A percentile compares a stretch with the other conserved stretches of the same genome.
Conservation (phyloP, 495 filamentous ascomycete species). For the Chaetomium tenue region DNA sequence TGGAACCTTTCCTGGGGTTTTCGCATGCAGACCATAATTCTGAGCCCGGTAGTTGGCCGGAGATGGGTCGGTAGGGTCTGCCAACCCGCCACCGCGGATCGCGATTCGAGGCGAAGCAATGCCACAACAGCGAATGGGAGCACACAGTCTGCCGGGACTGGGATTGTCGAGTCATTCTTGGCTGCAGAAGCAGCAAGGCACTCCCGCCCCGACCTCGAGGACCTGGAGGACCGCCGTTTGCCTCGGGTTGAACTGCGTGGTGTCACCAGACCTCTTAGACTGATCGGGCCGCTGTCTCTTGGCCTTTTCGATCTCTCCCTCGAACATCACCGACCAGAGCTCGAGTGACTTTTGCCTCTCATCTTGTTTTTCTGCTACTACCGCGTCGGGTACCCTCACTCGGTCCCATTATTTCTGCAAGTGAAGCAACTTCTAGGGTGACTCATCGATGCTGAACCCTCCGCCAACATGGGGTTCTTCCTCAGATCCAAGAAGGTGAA, state of each 20-base stretch:
- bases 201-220: slow-evolving; percentile 32
- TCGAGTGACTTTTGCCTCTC: not conserved
- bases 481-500: slow-evolving; percentile 45
- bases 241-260: slow-evolving; percentile 13
- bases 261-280: slow-evolving; percentile 6
- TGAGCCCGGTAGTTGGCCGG: not conserved
- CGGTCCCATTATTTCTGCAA: too few relatives aligned
- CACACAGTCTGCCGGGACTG: slow-evolving; percentile 22
- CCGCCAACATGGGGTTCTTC: slow-evolving; percentile 43
- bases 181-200: slow-evolving; percentile 45
- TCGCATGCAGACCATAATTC: slow-evolving; percentile 4
- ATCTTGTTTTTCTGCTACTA: not conserved
- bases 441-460: slow-evolving; percentile 18
- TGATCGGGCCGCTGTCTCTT: not conserved
- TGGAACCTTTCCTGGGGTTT: slow-evolving; percentile 1
- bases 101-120: slow-evolving; percentile 37
- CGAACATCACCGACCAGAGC: not conserved
- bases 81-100: slow-evolving; percentile 26
- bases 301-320: not conserved
- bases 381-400: too few relatives aligned
- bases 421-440: not conserved
- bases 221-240: slow-evolving; percentile 11
- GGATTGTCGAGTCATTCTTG: slow-evolving; percentile 31
- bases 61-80: not conserved
- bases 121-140: slow-evolving; percentile 37